Evolutionary conservation across 2,329 filamentous ascomycete genomes (phyloP).

Genomic region (Cryphonectria carpinicola): DNA sequence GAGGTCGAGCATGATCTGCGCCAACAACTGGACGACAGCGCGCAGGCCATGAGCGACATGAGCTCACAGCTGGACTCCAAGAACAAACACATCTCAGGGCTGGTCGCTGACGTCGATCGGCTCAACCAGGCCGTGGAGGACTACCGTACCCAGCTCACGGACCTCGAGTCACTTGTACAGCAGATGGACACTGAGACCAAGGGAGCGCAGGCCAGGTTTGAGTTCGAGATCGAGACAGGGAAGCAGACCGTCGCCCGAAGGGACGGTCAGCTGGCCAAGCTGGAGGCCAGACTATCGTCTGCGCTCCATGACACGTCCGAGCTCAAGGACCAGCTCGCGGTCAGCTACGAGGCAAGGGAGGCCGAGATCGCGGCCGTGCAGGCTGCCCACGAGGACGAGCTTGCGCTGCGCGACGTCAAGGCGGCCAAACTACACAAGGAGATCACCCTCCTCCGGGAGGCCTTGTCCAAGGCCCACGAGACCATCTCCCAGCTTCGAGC

Average conservation of each 20-base stretch:
- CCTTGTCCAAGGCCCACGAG: constrained; percentile 2
- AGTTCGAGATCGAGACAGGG: not conserved
- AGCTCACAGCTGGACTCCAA: constrained; percentile 1
- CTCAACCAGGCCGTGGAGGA: constrained; percentile 3
- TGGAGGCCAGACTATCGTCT: constrained; percentile 10
- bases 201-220: constrained; percentile 3
- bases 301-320: not conserved
- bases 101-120: constrained; percentile 3
- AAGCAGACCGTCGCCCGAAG: constrained; percentile 1
- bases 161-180: not conserved
- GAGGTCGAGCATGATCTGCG: not conserved
- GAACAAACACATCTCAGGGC: constrained; percentile 7
- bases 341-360: constrained; percentile 1
- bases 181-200: constrained; percentile 1
- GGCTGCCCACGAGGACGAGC: not conserved
- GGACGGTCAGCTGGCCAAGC: not conserved
- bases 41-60: not conserved
- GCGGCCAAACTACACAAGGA: not conserved
- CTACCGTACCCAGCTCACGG: not conserved
- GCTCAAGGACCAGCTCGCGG: constrained; percentile 1
- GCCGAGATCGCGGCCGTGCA: not conserved
- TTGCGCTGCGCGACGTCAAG: not conserved
- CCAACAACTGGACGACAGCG: not conserved
- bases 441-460: constrained; percentile 5
- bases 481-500: not conserved